These are phyloP conservation scores for Tulasnella sp. DNA, from an alignment of 768 basidiomycete genomes.

Conservation along the genomic window DNA sequence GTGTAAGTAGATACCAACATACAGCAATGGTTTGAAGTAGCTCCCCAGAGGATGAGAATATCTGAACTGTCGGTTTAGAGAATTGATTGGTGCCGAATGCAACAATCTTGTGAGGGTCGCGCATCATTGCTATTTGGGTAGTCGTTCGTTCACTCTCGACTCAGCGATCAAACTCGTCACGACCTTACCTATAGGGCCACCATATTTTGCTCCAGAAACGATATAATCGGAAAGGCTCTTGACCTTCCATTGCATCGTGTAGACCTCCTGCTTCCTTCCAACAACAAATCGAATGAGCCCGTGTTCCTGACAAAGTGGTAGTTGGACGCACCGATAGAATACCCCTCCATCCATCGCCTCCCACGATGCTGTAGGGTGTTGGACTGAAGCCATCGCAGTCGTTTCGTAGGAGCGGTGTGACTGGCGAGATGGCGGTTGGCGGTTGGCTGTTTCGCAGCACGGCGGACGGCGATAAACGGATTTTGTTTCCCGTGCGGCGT, in stretches of 20 bases:
- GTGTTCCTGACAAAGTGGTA: background rate
- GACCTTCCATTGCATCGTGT: constrained; percentile 72
- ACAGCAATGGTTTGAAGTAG: constrained; percentile 41
- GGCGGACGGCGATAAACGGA: background rate
- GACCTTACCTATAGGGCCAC: constrained; percentile 78
- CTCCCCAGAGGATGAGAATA: constrained; percentile 83
- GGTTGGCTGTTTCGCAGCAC: constrained; percentile 8
- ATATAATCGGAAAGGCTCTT: constrained; percentile 75
- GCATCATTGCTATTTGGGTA: constrained; percentile 66
- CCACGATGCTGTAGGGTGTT: constrained; percentile 78
- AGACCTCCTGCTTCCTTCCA: constrained; percentile 62
- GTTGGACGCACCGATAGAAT: constrained; percentile 59
- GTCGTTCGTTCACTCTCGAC: background rate
- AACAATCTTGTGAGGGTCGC: constrained; percentile 76
- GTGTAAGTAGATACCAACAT: background rate
- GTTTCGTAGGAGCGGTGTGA: background rate
- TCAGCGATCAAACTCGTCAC: background rate
- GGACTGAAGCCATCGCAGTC: constrained; percentile 19
- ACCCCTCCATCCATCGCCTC: constrained; percentile 83
- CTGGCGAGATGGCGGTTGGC: background rate
- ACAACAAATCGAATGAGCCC: background rate
- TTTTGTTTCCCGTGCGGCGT: constrained; percentile 7
- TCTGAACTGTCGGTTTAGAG: constrained; percentile 75
- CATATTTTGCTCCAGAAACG: constrained; percentile 75
- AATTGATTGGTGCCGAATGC: constrained; percentile 58